Base-by-base conservation (phyloP, 208 protist genomes). In the Angomonas deanei region DNA sequence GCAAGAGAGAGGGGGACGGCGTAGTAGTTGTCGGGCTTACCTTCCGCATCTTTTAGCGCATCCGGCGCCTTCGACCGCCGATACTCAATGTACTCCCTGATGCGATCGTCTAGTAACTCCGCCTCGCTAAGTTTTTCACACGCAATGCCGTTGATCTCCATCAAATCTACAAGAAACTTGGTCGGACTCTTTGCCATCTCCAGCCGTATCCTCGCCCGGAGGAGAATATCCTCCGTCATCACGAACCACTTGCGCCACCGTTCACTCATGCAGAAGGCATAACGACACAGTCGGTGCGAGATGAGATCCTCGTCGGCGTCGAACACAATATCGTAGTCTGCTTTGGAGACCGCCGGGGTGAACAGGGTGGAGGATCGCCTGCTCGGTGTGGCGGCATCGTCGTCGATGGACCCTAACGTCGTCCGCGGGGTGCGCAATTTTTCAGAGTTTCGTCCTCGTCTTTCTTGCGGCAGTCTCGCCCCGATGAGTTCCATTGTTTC, bases 211-310 rank as follows among this genome's bases (percentile, higher is more conserved):
- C 86, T 74, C 5, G 84, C 87, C n/a, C 76, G 84, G 50, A 96
- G 75, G 38, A 96, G 80, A 17, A 84, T 70, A 59, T 93, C 87
- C 69, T 96, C 91, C 2, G 74, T 75, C 26, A 66, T 39, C 17
- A 93, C 72, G 46, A 93, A 82, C 88, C 91, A 96, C 61, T 94
- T 88, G 31, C 91, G 80, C 91, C 91, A 96, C 27, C 70, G 65
- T 62, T 96, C 88, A 58, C 80, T 91, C 85, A 91, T 91, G 69
- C 91, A 96, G 58, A 94, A 96, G n/a, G 86, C 91, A 54, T 88
- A 88, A 57, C 91, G 85, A 55, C 84, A 74, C 11, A 93, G 73
- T 28, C 81, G 73, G 59, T 94, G 88, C 2, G 87, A 92, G 15
- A 86, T 62, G 53, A 90, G 63, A 47, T 96, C 91, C 42, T 96